A percentile compares a stretch with the other conserved stretches of the same genome.
Conservation (phyloP, 106 monocot species). For the Acorus calamus region DNA sequence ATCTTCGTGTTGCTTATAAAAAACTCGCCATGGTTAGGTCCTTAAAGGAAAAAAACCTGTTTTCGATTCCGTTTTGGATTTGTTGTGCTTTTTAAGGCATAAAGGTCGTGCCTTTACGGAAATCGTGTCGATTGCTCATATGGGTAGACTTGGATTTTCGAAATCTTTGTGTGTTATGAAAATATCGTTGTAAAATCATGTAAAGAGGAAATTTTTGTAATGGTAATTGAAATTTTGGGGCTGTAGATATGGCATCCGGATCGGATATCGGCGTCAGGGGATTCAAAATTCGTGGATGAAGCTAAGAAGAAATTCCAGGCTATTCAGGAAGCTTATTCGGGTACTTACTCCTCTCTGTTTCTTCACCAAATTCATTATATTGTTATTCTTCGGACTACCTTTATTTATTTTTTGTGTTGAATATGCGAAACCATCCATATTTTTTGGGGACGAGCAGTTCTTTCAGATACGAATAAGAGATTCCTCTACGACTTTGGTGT, state of each 20-base stretch:
- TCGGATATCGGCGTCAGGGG: conserved; percentile 44
- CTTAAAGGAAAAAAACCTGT: too few species aligned
- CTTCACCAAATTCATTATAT: background rate
- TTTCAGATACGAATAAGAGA: conserved; percentile 84
- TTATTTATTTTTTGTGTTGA: too few species aligned
- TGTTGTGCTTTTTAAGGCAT: too few species aligned
- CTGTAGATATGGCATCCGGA: conserved; percentile 94
- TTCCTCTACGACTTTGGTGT: conserved; percentile 78
- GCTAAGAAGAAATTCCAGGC: conserved; percentile 79
- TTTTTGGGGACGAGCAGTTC: conserved; percentile 29
- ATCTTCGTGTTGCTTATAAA: conserved; percentile 71
- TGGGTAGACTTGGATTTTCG: too few species aligned
- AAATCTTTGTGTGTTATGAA: background rate
- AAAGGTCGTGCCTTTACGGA: too few species aligned
- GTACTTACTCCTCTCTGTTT: conserved; percentile 14
- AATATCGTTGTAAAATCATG: background rate
- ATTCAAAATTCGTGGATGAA: conserved; percentile 26
- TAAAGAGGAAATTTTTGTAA: background rate
- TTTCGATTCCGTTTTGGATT: too few species aligned
- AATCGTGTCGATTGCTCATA: too few species aligned
- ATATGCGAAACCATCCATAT: too few species aligned
- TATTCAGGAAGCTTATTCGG: conserved; percentile 81
- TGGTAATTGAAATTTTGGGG: background rate
- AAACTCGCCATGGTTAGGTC: conserved; percentile 80
- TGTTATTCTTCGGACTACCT: background rate